Percentiles rank a stretch among this genome's conserved stretches.
Conservation (phyloP, 1,284 basidiomycete species). For the Acaromyces ingoldii region DNA sequence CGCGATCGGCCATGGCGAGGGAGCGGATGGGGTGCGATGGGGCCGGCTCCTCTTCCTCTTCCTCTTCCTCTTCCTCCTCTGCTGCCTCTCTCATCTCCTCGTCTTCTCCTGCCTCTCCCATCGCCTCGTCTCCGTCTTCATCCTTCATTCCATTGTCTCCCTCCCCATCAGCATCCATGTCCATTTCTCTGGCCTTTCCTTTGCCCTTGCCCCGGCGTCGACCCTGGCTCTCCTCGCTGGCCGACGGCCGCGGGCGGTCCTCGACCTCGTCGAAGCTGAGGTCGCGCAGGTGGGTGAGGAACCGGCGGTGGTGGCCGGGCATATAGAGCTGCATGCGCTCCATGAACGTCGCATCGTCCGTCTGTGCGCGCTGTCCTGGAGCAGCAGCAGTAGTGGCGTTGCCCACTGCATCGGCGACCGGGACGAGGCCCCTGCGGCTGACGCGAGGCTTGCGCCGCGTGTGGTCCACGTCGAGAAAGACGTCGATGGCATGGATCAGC, state of each 20-base stretch:
- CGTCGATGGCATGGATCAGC: slow-evolving; percentile 79
- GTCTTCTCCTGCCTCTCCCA: too few species aligned
- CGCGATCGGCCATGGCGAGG: neutral
- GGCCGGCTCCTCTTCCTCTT: too few species aligned
- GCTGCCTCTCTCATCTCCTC: too few species aligned
- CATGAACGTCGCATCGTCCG: slow-evolving; percentile 43
- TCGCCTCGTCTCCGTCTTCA: too few species aligned
- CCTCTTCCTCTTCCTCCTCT: too few species aligned
- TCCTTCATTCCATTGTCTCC: too few species aligned
- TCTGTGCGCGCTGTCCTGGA: slow-evolving; percentile 5
- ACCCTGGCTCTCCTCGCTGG: too few species aligned
- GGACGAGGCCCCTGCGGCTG: slow-evolving; percentile 11
- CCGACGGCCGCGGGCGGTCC: too few species aligned
- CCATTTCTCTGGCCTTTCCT: too few species aligned
- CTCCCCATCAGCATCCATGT: too few species aligned
- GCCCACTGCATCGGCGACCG: slow-evolving; percentile 6
- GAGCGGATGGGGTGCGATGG: too few species aligned
- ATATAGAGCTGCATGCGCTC: slow-evolving; percentile 27
- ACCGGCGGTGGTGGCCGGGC: slow-evolving; percentile 65
- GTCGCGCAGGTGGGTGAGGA: slow-evolving; percentile 69
- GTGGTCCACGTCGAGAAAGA: slow-evolving; percentile 80
- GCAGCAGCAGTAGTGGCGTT: slow-evolving; percentile 19
- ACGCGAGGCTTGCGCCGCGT: slow-evolving; percentile 31
- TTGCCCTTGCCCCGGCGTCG: too few species aligned
- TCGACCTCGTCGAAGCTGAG: slow-evolving; percentile 5